Evolutionary conservation across 2,329 filamentous ascomycete species (phyloP).

Genomic region (Xylariales sp.): DNA sequence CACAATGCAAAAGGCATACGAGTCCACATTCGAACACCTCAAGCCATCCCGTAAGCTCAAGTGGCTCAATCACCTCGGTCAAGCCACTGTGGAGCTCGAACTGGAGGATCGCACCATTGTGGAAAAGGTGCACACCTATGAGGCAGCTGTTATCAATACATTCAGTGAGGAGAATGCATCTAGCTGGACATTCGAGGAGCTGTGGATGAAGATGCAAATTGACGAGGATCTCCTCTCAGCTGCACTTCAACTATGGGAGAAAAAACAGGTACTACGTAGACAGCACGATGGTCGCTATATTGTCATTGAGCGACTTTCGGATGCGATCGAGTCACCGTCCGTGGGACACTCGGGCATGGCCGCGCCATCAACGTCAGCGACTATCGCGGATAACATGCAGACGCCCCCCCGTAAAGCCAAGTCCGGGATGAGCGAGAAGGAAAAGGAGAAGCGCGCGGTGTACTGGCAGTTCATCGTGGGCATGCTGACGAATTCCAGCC

Average conservation of each 20-base stretch:
- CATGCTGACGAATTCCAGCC: conserved; percentile 93
- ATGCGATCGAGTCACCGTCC: conserved; percentile 47
- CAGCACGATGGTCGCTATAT: conserved; percentile 66
- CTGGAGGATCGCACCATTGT: conserved; percentile 81
- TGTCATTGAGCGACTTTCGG: conserved; percentile 74
- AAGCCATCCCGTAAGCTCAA: conserved; percentile 88
- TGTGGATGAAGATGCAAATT: conserved; percentile 71
- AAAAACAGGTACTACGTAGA: conserved; percentile 73
- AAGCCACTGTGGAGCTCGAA: conserved; percentile 82
- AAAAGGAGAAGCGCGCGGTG: conserved; percentile 69
- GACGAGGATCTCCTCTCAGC: conserved; percentile 76
- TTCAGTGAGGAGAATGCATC: conserved; percentile 63
- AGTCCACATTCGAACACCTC: conserved; percentile 78
- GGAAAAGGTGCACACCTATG: conserved; percentile 82
- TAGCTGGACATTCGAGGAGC: conserved; percentile 62
- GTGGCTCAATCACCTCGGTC: conserved; percentile 86
- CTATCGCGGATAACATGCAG: conserved; percentile 44
- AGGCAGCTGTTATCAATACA: conserved; percentile 87
- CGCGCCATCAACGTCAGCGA: conserved; percentile 38
- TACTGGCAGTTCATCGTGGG: conserved; percentile 94
- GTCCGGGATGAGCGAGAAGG: conserved; percentile 70
- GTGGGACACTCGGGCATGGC: conserved; percentile 40
- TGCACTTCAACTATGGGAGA: conserved; percentile 78
- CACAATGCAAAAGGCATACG: conserved; percentile 76
- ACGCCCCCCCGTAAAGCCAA: conserved; percentile 62